These are phyloP conservation scores for Fraxinus angustifolia DNA, from an alignment of 305 asterid species.

Conservation along the genomic window DNA sequence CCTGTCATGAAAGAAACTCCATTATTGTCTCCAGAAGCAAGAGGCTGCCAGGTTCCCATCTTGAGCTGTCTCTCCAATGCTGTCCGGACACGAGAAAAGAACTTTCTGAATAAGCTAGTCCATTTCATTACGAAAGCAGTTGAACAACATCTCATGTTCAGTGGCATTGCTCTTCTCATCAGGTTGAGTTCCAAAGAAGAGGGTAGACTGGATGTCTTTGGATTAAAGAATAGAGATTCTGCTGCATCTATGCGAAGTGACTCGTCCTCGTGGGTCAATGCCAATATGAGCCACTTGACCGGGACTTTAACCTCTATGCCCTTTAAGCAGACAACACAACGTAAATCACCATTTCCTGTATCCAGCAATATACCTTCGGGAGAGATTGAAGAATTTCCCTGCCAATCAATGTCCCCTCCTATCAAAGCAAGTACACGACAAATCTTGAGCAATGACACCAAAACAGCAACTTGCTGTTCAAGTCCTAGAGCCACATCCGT, in stretches of 20 bases:
- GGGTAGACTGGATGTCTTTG: constrained; percentile 84
- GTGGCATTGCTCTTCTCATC: constrained; percentile 80
- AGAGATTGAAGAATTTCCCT: constrained; percentile 32
- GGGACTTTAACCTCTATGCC: constrained; percentile 65
- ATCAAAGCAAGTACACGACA: constrained; percentile 79
- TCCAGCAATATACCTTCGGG: constrained; percentile 38
- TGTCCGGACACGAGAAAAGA: constrained; percentile 84
- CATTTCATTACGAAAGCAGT: constrained; percentile 97
- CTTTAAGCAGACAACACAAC: constrained; percentile 57
- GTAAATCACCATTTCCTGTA: constrained; percentile 34
- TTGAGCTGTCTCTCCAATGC: constrained; percentile 84
- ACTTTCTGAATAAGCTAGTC: constrained; percentile 90
- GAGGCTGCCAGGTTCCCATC: constrained; percentile 69
- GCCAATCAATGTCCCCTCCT: constrained; percentile 95
- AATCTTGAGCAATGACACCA: constrained; percentile 85
- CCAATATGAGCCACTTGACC: constrained; percentile 70
- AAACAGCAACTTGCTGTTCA: constrained; percentile 73
- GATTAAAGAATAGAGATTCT: constrained; percentile 82
- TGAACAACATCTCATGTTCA: constrained; percentile 94
- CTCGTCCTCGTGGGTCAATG: constrained; percentile 83
- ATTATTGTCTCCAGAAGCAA: constrained; percentile 33
- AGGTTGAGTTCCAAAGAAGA: constrained; percentile 83
- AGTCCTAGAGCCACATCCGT: constrained; percentile 41
- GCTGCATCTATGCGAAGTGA: constrained; percentile 96
- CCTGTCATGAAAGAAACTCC: constrained; percentile 34